These are phyloP conservation scores for Paraphaeosphaeria minitans DNA, from an alignment of 2,329 filamentous ascomycete species.

Conservation along the genomic window DNA sequence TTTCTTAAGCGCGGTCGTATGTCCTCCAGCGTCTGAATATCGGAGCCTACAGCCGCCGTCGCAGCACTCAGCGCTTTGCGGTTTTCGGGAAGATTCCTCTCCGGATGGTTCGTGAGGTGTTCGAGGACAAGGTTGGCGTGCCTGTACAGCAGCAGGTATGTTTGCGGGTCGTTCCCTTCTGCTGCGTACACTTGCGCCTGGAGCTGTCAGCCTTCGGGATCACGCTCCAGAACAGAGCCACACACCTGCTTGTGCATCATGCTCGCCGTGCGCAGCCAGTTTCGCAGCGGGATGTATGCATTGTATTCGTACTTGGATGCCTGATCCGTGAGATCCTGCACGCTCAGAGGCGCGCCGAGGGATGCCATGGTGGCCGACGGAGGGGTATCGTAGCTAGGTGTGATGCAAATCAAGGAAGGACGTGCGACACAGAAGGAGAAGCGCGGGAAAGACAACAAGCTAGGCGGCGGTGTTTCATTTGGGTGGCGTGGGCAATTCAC, in stretches of 20 bases:
- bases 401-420: not conserved
- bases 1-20: slow-evolving; percentile 79
- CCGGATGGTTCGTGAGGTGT: slow-evolving; percentile 75
- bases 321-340: slow-evolving; percentile 76
- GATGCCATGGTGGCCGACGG: slow-evolving; percentile 32
- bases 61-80: slow-evolving; percentile 60
- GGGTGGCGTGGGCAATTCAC: slow-evolving; percentile 23
- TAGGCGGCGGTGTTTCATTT: slow-evolving; percentile 37
- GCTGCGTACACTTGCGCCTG: slow-evolving; percentile 84
- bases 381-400: slow-evolving; percentile 16
- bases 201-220: slow-evolving; percentile 21
- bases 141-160: slow-evolving; percentile 89
- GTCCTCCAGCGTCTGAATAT: slow-evolving; percentile 73
- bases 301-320: slow-evolving; percentile 85
- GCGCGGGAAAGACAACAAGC: slow-evolving; percentile 28
- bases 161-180: slow-evolving; percentile 84
- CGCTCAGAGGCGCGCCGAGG: slow-evolving; percentile 63
- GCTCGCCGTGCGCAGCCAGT: slow-evolving; percentile 81
- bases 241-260: slow-evolving; percentile 80
- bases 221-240: slow-evolving; percentile 10
- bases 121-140: slow-evolving; percentile 85
- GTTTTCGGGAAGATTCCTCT: slow-evolving; percentile 68
- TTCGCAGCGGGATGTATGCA: slow-evolving; percentile 72
- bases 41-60: slow-evolving; percentile 65
- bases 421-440: not conserved